Percentiles rank a stretch among this genome's conserved stretches.
These are phyloP conservation scores for Pleurotus sapidus DNA, from an alignment of 768 basidiomycete genomes.

Conservation along the genomic window DNA sequence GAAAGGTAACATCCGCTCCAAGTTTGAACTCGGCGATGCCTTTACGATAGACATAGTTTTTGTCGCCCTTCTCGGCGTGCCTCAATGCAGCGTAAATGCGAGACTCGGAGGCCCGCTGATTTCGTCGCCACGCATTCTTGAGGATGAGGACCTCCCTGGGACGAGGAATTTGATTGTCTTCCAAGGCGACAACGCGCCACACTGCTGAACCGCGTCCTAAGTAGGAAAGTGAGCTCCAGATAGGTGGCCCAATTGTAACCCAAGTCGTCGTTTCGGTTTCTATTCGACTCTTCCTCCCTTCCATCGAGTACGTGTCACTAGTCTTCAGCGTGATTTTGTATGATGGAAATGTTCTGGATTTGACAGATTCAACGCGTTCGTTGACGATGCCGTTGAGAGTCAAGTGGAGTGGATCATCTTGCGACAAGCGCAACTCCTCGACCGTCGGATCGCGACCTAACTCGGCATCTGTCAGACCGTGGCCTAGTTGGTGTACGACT, in stretches of 20 bases:
- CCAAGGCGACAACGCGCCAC: slow-evolving; percentile 9
- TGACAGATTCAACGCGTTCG: no score
- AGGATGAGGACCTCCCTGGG: slow-evolving; percentile 9
- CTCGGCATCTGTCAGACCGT: slow-evolving; percentile 6
- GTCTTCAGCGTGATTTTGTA: neutral
- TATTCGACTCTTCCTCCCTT: slow-evolving; percentile 1
- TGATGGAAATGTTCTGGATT: no score
- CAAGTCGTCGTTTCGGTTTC: slow-evolving; percentile 6
- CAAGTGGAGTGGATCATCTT: no score
- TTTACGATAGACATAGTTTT: no score
- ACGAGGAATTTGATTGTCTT: neutral
- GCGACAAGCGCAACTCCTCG: no score
- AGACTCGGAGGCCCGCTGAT: slow-evolving; percentile 10
- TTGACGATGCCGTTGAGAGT: no score
- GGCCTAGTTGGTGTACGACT: slow-evolving; percentile 19
- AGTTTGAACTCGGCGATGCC: slow-evolving; percentile 16
- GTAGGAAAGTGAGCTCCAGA: slow-evolving; percentile 17
- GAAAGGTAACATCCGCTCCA: slow-evolving; percentile 13
- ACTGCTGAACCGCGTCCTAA: slow-evolving; percentile 14
- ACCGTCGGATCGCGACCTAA: no score
- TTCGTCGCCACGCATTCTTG: slow-evolving; percentile 16
- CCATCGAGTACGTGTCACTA: neutral
- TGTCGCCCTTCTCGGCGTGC: neutral
- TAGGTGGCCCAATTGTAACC: slow-evolving; percentile 16
- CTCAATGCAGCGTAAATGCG: slow-evolving; percentile 11